Base-by-base conservation (phyloP, 352 stramenopile species). In the Globisporangium solare region DNA sequence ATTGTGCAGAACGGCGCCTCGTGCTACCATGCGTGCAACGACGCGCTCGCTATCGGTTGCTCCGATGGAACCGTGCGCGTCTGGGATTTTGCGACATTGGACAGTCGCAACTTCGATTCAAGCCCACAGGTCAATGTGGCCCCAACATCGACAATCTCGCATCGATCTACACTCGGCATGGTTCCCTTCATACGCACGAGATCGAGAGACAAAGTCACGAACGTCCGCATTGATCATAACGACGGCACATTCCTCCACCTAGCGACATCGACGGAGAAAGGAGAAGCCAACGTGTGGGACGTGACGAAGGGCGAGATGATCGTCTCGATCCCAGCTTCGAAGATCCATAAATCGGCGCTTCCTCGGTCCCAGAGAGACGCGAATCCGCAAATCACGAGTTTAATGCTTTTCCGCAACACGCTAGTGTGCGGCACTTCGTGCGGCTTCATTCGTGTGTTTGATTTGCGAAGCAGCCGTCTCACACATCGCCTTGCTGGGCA, bases 321-420 rank as follows among this genome's bases (percentile, higher is more conserved):
- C 51, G 66, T 91, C 40, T 91, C 86, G 0, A 88, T 95, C 32
- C 67, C 83, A 17, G 76, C 81, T 2, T 71, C 70, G 31, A 92
- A 91, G 60, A 94, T 95, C 35, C 86, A 95, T 67, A 83, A 82
- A 51, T 95, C 86, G 7, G 79, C 85, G 45, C 58, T 95, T 21
- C 80, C 76, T 14, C 77, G 86, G 17, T 80, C 79, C 3, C 71
- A 86, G 39, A 68, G 82, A 47, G 79, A 89, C 45, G 41, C 71
- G 20, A 76, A 64, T 18, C 83, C 83, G 8, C 83, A 94, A 63
- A 90, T 95, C 40, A 92, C 81, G n/a, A 94, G 80, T 32, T 56
- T 95, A 13, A 95, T 95, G 83, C 57, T 95, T 32, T 83, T 93
- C 54, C 83, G 86, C 32, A 94, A 92, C 64, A 95, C 83, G 8